Conservation (phyloP, 1,139 yeast genomes). For the Yamadazyma friedrichii region DNA sequence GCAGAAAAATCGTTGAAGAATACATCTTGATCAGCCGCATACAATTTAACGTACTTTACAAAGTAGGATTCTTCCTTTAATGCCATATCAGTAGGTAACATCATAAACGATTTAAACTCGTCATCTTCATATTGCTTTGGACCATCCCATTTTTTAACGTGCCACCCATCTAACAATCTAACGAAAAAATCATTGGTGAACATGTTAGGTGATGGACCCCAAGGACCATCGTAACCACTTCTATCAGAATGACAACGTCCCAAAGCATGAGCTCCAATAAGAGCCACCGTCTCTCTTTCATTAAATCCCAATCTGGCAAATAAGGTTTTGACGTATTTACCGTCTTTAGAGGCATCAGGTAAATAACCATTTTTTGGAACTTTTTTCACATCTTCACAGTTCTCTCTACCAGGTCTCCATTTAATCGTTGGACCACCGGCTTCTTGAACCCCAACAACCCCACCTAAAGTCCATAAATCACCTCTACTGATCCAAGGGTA, state of each 20-base stretch:
- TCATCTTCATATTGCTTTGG: constrained; percentile 75
- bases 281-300: constrained; percentile 82
- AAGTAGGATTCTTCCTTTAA: constrained; percentile 66
- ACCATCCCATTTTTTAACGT: constrained; percentile 70
- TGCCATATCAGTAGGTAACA: constrained; percentile 85
- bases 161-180: constrained; percentile 77
- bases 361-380: constrained; percentile 71
- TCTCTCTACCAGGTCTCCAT: constrained; percentile 81
- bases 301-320: constrained; percentile 72
- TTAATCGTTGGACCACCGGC: constrained; percentile 80
- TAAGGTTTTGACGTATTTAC: constrained; percentile 64
- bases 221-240: constrained; percentile 88
- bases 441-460: constrained; percentile 85
- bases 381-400: constrained; percentile 19
- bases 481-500: constrained; percentile 84
- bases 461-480: constrained; percentile 85
- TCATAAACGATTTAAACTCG: constrained; percentile 76
- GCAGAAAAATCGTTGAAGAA: constrained; percentile 72
- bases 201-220: constrained; percentile 88
- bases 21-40: constrained; percentile 66
- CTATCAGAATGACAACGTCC: constrained; percentile 70
- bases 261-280: constrained; percentile 85
- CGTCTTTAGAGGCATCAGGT: constrained; percentile 78
- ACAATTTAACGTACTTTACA: constrained; percentile 62
- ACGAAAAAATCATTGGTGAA: constrained; percentile 83